Evolutionary conservation across 345 rosid genomes (phyloP).

Genomic region (Eucalyptus lansdowneana): DNA sequence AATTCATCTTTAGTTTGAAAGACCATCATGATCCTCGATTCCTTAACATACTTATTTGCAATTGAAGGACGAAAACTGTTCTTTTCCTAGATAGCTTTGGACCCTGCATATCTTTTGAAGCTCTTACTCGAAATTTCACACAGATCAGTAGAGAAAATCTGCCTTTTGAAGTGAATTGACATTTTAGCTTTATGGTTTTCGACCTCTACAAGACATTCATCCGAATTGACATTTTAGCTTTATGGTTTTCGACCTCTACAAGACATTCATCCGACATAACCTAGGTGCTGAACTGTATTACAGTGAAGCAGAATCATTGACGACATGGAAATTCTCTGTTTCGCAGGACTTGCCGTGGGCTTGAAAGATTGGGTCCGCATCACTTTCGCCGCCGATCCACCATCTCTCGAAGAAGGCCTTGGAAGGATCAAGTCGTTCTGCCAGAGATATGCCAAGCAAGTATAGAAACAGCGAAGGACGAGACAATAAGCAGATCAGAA

Average conservation of each 20-base stretch:
- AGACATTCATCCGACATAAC: not conserved
- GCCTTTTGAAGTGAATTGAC: not conserved
- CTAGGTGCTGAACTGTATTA: not conserved
- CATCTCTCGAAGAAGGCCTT: slow-evolving; percentile 54
- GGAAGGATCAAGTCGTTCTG: slow-evolving; percentile 60
- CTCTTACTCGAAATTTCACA: not conserved
- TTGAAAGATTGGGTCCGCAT: slow-evolving; percentile 69
- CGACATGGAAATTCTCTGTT: not conserved
- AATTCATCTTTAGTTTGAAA: not conserved
- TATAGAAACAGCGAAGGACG: not conserved
- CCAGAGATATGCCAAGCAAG: slow-evolving; percentile 39
- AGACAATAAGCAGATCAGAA: not conserved
- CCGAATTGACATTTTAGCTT: not conserved
- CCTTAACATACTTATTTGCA: not conserved
- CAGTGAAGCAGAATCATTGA: not conserved
- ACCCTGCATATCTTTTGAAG: not conserved
- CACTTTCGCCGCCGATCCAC: slow-evolving; percentile 75
- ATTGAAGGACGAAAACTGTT: not conserved
- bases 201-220: not conserved
- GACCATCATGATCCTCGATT: not conserved
- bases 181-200: not conserved
- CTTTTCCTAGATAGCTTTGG: not conserved
- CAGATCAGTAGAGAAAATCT: not conserved
- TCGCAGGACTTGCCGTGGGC: slow-evolving; percentile 78
- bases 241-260: not conserved